Evolutionary conservation across 768 basidiomycete genomes (phyloP), one percentile per base, ranked within the genome.

Genomic region (Mycena amicta): DNA sequence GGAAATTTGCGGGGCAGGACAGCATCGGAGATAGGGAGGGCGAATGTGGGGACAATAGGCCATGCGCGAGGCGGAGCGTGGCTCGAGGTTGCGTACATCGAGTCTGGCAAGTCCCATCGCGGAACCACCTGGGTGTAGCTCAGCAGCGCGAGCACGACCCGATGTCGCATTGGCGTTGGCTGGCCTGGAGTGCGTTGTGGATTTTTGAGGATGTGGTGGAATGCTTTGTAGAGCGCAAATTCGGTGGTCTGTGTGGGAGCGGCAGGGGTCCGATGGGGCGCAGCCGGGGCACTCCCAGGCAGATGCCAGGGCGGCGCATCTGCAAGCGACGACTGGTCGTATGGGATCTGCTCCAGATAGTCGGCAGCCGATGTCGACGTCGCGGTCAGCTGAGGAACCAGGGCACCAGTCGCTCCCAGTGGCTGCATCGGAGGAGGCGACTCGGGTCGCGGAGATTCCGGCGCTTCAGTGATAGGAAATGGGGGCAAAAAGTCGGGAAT

Each of bases 181-280:
- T 84, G 74, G 0, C 86, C 82, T 23, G 58, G 49, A 25, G 40
- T 51, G 37, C 62, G 62, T 28, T 28, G 25, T 1, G 88, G 87
- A 63, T 91, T 84, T 0, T 87, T 90, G 50, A 91, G 80, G 59
- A 91, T 87, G 63, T 92, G 86, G 61, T 90, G 91, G 66, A 90
- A 92, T 4, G 88, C 90, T 13, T 77, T 75, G 41, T 89, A 70
- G 28, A 92, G 80, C 1, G 89, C 78, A 2, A 81, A 87, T 61
- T 89, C 86, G 5, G 81, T 80, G 62, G 82, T 83, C n/a, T 27
- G 25, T 37, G 1, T 81, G 80, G 4, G 81, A 70, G 5, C 77
- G 68, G 4, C 76, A 78, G 26, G 70, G 56, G 28, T 59, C 54
- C 18, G 64, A 68, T 67, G 64, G 22, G 63, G 56, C 2, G 66